Evolutionary conservation across 225 moss, liverwort and hornwort species (phyloP).

Genomic region (Anthoceros angustus): DNA sequence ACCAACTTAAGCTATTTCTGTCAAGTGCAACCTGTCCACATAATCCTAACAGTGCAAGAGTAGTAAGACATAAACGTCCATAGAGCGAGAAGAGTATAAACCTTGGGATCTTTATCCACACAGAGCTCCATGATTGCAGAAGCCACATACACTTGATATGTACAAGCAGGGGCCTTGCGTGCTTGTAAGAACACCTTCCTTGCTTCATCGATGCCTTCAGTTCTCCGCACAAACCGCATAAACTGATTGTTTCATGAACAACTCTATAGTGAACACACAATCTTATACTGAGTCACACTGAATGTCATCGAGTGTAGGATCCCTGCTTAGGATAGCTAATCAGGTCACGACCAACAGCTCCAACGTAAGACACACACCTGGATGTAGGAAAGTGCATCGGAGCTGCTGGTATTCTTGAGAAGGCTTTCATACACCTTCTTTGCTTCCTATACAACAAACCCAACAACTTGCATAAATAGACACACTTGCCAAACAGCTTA

Average conservation of each 20-base stretch:
- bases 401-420: conserved; percentile 48
- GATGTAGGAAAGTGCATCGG: conserved; percentile 73
- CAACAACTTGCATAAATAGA: not conserved
- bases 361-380: conserved; percentile 30
- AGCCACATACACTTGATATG: conserved; percentile 97
- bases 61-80: not conserved
- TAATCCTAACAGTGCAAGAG: not conserved
- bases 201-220: conserved; percentile 83
- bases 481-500: not conserved
- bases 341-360: not conserved
- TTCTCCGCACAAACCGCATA: conserved; percentile 93
- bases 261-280: conserved; percentile 5
- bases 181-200: conserved; percentile 96
- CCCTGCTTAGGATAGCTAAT: not conserved
- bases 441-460: conserved; percentile 43
- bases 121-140: conserved; percentile 97
- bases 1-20: not conserved
- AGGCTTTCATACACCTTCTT: conserved; percentile 71
- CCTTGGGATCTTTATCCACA: conserved; percentile 99
- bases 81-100: conserved; percentile 5
- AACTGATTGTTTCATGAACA: conserved; percentile 13
- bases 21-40: not conserved
- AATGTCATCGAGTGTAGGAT: not conserved
- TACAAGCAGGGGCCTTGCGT: conserved; percentile 84
- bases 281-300: not conserved